Evolutionary conservation across 352 stramenopile genomes (phyloP).

Genomic region (Phytophthora fragariae): DNA sequence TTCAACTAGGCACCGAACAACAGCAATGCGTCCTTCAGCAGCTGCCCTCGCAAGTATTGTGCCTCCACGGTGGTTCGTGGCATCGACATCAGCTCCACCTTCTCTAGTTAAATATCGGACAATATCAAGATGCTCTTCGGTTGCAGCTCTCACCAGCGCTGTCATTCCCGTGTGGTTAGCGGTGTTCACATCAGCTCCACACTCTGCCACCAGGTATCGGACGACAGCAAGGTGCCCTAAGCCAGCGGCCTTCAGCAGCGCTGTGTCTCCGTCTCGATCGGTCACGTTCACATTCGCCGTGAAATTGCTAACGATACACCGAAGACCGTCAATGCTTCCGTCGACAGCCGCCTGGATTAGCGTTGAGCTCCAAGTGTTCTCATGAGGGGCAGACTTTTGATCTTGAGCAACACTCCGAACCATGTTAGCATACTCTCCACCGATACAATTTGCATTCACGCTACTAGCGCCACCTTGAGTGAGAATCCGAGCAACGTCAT

Average conservation of each 20-base stretch:
- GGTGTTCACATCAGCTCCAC: conserved; percentile 7
- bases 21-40: neutral
- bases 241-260: neutral
- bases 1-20: neutral
- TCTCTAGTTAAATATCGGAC: neutral
- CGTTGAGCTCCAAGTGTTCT: neutral
- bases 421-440: neutral
- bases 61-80: neutral
- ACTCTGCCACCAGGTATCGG: neutral
- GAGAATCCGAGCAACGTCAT: neutral
- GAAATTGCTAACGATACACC: neutral
- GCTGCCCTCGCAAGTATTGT: neutral
- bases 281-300: neutral
- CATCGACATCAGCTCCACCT: neutral
- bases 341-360: neutral
- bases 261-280: neutral
- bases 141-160: neutral
- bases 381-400: neutral
- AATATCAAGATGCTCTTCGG: neutral
- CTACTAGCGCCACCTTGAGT: neutral
- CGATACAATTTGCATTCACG: too few relatives aligned
- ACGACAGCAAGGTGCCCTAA: neutral
- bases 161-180: neutral
- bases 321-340: neutral
- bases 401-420: neutral